Conservation (phyloP, 331 rosid species). For the Quercus phellos region DNA sequence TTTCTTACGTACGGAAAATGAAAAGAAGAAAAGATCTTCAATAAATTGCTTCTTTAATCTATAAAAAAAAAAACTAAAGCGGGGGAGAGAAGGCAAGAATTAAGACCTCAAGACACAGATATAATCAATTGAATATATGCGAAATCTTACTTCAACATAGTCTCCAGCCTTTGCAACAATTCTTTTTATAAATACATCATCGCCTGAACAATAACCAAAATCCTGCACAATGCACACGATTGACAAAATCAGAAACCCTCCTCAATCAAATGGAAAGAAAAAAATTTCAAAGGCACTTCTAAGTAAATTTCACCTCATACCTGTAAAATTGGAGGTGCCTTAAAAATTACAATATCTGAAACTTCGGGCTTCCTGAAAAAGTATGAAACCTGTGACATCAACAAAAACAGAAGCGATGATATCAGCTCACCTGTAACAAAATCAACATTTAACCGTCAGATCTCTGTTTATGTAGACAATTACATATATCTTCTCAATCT, state of each 20-base stretch:
- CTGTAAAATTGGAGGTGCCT: constrained; percentile 74
- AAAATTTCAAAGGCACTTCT: background rate
- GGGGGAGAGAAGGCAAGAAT: background rate
- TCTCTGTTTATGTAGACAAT: background rate
- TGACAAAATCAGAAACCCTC: constrained; percentile 14
- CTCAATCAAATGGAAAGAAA: background rate
- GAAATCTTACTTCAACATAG: constrained; percentile 56
- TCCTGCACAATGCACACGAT: constrained; percentile 38
- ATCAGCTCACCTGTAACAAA: constrained; percentile 13
- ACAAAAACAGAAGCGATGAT: background rate
- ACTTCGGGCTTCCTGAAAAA: constrained; percentile 78
- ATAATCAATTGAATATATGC: background rate
- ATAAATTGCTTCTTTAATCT: too few relatives aligned
- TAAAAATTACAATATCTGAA: constrained; percentile 89
- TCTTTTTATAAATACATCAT: constrained; percentile 81
- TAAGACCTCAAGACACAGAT: background rate
- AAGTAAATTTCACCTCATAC: constrained; percentile 27
- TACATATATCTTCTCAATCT: background rate
- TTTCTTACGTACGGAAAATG: background rate
- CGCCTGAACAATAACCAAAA: constrained; percentile 53
- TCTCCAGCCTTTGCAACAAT: constrained; percentile 95
- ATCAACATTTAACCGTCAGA: background rate
- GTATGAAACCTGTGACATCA: constrained; percentile 60
- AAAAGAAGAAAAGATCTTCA: background rate
- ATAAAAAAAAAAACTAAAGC: too few relatives aligned